A percentile compares a stretch with the other conserved stretches of the same genome.
These are phyloP conservation scores for Collybia mongolica DNA, from an alignment of 768 basidiomycete genomes.

Conservation along the genomic window DNA sequence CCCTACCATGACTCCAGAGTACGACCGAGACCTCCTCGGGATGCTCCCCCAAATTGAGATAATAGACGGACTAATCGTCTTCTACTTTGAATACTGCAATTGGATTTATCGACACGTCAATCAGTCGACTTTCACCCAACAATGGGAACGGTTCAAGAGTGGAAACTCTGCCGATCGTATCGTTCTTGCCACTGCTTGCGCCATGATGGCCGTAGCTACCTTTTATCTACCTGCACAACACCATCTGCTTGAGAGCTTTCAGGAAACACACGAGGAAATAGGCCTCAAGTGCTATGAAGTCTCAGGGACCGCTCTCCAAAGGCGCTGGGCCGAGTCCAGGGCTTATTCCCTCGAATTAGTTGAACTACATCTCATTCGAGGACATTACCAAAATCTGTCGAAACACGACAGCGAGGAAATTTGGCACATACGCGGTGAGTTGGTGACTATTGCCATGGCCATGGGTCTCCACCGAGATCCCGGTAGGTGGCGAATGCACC, in stretches of 20 bases:
- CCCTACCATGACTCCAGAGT: constrained; percentile 44
- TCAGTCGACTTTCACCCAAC: constrained; percentile 53
- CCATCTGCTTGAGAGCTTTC: constrained; percentile 51
- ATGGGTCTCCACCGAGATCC: constrained; percentile 89
- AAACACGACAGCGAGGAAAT: constrained; percentile 82
- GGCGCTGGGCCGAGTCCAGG: constrained; percentile 58
- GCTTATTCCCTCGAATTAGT: constrained; percentile 71
- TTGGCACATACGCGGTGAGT: constrained; percentile 73
- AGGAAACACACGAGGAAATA: constrained; percentile 57
- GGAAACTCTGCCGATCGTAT: constrained; percentile 66
- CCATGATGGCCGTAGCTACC: constrained; percentile 71
- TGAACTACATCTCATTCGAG: constrained; percentile 68
- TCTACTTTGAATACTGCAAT: constrained; percentile 86
- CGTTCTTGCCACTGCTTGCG: constrained; percentile 69
- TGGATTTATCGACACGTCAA: constrained; percentile 86
- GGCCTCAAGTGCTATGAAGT: constrained; percentile 69
- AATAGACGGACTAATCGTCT: constrained; percentile 70
- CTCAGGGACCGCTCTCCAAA: constrained; percentile 60
- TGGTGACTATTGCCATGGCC: constrained; percentile 73
- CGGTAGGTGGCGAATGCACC: constrained; percentile 71
- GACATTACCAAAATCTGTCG: constrained; percentile 69
- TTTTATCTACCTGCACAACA: constrained; percentile 72
- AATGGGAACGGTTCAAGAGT: constrained; percentile 75
- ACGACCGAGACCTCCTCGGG: constrained; percentile 72
- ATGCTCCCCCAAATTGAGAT: constrained; percentile 63